Evolutionary conservation across 1,284 basidiomycete genomes (phyloP).

Genomic region (Apiotrichum akiyoshidainum): DNA sequence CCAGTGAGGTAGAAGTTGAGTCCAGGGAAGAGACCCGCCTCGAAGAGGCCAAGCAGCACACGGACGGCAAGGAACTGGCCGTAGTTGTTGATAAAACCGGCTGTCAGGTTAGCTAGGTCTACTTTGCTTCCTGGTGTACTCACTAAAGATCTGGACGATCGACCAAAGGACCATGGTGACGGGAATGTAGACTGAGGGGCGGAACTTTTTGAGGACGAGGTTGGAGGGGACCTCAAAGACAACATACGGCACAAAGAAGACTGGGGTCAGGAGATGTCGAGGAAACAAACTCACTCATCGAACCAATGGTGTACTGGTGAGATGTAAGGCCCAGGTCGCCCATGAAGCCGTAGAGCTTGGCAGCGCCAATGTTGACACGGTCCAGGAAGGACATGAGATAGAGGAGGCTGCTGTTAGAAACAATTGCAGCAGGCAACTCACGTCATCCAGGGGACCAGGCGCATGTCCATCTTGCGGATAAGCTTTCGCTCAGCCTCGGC

Average conservation of each 20-base stretch:
- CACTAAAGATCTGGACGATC: conserved; percentile 11
- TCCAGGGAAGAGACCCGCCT: conserved; percentile 34
- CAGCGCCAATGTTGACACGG: conserved; percentile 51
- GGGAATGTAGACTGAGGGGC: background rate
- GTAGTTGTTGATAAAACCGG: conserved; percentile 2
- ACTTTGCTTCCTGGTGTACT: too few relatives aligned
- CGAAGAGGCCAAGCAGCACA: conserved; percentile 24
- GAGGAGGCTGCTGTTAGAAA: conserved; percentile 51
- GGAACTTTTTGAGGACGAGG: conserved; percentile 3
- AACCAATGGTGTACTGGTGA: conserved; percentile 30
- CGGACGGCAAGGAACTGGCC: conserved; percentile 6
- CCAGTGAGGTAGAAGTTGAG: conserved; percentile 21
- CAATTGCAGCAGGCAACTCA: too few relatives aligned
- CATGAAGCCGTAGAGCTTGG: conserved; percentile 20
- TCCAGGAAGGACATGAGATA: conserved; percentile 72
- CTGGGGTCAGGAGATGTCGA: conserved; percentile 7
- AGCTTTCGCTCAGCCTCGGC: too few relatives aligned
- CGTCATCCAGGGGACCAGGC: too few relatives aligned
- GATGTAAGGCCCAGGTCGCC: conserved; percentile 18
- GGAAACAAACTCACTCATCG: too few relatives aligned
- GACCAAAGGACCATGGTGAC: background rate
- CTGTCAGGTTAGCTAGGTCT: too few relatives aligned
- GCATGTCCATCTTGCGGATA: too few relatives aligned
- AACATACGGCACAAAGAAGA: conserved; percentile 44
- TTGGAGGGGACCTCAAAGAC: conserved; percentile 38